phyloP scores from a whole-genome alignment of 2,329 filamentous ascomycete genomes.

The Trichoderma simmonsii region DNA sequence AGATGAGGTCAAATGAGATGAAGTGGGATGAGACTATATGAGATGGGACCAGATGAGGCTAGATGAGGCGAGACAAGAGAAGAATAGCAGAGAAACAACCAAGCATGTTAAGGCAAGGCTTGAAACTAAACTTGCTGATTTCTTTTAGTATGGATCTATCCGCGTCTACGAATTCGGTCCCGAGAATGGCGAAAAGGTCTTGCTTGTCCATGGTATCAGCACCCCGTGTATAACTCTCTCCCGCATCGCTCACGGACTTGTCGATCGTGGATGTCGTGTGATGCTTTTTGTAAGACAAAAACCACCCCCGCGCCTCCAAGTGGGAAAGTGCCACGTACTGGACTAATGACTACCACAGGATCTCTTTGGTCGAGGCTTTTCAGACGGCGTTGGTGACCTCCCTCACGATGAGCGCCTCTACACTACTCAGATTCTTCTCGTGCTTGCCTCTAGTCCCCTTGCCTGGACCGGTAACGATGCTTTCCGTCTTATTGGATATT shows the following conservation, averaged over 20 bases:
- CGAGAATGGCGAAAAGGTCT: conserved; percentile 65
- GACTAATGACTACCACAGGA: conserved; percentile 42
- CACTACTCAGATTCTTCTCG: conserved; percentile 67
- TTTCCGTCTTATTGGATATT: conserved; percentile 74
- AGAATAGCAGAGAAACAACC: neutral
- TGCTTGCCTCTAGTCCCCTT: conserved; percentile 65
- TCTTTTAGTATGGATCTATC: conserved; percentile 62
- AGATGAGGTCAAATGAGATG: too few relatives aligned
- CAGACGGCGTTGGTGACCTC: conserved; percentile 61
- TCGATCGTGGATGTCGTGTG: conserved; percentile 68
- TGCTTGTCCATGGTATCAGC: conserved; percentile 80
- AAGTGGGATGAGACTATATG: neutral
- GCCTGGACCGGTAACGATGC: conserved; percentile 58
- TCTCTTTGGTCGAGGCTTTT: conserved; percentile 67
- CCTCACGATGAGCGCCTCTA: conserved; percentile 74
- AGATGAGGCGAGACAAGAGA: neutral
- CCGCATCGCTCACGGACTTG: conserved; percentile 64
- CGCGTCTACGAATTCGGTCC: conserved; percentile 83
- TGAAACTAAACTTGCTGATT: conserved; percentile 9
- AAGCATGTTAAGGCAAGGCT: neutral
- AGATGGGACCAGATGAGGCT: neutral
- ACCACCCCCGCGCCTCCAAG: neutral
- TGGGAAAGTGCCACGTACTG: neutral
- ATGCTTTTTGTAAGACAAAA: conserved; percentile 64
- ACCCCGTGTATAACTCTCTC: conserved; percentile 74